These are phyloP conservation scores for Xylariaceae sp. DNA, from an alignment of 2,329 filamentous ascomycete species.

Conservation along the genomic window DNA sequence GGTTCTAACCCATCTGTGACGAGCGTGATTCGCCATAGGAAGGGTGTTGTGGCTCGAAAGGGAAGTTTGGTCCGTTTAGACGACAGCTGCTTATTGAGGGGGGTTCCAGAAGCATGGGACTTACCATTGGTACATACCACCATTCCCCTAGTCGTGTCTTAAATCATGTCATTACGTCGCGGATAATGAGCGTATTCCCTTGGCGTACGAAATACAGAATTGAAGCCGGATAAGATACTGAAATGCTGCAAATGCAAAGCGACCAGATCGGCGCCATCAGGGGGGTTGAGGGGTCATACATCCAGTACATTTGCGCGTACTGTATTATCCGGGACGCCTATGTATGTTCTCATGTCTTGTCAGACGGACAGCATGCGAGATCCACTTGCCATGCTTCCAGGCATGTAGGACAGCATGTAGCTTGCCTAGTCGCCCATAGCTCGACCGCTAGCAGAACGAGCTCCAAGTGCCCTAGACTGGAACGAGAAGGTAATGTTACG, in stretches of 20 bases:
- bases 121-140: neutral
- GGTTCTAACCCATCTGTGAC: slow-evolving; percentile 6
- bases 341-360: slow-evolving; percentile 21
- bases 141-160: neutral
- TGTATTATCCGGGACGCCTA: too few species aligned
- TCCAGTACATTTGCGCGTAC: neutral
- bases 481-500: slow-evolving; percentile 29
- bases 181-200: neutral
- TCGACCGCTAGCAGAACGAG: neutral
- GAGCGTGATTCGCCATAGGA: slow-evolving; percentile 14
- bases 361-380: slow-evolving; percentile 26
- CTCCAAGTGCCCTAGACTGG: slow-evolving; percentile 29
- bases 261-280: too few species aligned
- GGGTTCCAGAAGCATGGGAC: slow-evolving; percentile 1
- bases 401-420: too few species aligned
- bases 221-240: slow-evolving; percentile 4
- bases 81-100: slow-evolving; percentile 4
- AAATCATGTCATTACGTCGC: neutral
- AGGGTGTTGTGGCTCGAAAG: slow-evolving; percentile 14
- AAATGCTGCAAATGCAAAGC: neutral
- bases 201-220: neutral
- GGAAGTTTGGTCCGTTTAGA: slow-evolving; percentile 24
- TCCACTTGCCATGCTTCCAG: slow-evolving; percentile 38
- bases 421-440: slow-evolving; percentile 3
- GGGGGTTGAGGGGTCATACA: slow-evolving; percentile 3